Evolutionary conservation across 371 early-diverging fungal genomes (phyloP).

Genomic region (Syncephalastrum sp.): DNA sequence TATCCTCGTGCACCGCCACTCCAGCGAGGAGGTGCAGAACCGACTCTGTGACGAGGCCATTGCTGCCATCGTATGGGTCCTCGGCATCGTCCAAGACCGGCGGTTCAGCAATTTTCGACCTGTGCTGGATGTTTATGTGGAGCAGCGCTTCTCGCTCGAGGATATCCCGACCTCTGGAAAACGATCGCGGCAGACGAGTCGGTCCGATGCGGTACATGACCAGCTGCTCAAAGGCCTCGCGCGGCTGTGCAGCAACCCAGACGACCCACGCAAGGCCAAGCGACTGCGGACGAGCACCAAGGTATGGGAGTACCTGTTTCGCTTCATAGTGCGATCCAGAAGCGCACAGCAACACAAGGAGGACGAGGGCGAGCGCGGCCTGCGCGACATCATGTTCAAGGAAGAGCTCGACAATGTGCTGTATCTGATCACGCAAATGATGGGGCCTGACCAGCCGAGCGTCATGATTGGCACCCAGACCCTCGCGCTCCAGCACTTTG

Average conservation of each 20-base stretch:
- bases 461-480: constrained; percentile 67
- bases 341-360: constrained; percentile 34
- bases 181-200: constrained; percentile 3
- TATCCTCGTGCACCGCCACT: constrained; percentile 44
- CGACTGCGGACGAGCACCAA: constrained; percentile 64
- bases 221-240: constrained; percentile 49
- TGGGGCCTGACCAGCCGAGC: constrained; percentile 54
- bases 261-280: constrained; percentile 46
- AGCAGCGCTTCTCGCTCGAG: constrained; percentile 46
- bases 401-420: constrained; percentile 38
- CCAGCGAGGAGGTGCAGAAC: constrained; percentile 24
- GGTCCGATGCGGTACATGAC: constrained; percentile 26
- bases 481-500: constrained; percentile 66
- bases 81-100: constrained; percentile 64
- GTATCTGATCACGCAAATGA: constrained; percentile 43
- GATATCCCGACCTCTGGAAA: constrained; percentile 17
- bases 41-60: constrained; percentile 50
- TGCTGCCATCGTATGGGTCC: constrained; percentile 52
- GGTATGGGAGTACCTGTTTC: constrained; percentile 67
- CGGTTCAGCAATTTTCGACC: constrained; percentile 66
- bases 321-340: constrained; percentile 55
- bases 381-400: constrained; percentile 40
- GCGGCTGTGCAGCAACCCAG: constrained; percentile 43
- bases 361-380: constrained; percentile 26
- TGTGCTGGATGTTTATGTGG: constrained; percentile 63